Evolutionary conservation across 2,329 filamentous ascomycete species (phyloP), one percentile per base, ranked within the genome.

Genomic region (Exophiala spinifera): DNA sequence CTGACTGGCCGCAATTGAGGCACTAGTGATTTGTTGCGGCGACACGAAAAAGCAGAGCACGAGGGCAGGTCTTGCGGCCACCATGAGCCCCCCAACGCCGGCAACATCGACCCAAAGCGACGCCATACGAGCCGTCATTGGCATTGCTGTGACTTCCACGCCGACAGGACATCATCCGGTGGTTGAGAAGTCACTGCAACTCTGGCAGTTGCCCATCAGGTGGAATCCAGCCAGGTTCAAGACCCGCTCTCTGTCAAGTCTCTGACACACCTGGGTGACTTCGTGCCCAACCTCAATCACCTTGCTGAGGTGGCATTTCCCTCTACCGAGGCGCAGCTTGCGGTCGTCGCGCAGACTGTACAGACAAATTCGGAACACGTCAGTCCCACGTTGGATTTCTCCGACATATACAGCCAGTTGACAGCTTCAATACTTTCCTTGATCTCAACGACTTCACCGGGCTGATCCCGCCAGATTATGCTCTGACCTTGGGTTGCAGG

Each of bases 1-100:
- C n/a, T n/a, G n/a, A n/a, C 15, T 17, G 19, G 17, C 14, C 17
- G 21, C 19, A 17, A 36, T 10, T 17, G 17, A 1, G 17, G 7
- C n/a, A 14, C 3, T 36, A 49, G 47, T 8, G 47, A 49, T 49
- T 36, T 49, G 13, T 28, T 49, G 47, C 36, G 36, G n/a, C 36
- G 36, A n/a, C 36, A 39, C 36, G 36, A 39, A 39, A 39, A 39
- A 10, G 36, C 36, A 4, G 36, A 3, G 4, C 36, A 39, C 36
- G 36, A 39, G 14, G 36, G 36, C 5, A 39, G 36, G 11, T 39
- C 36, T 19, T 39, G 36, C 10, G 36, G 36, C 7, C 14, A 11
- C 14, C 17, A 39, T 19, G 36, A 15, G 36, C 11, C 36, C n/a
- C 4, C 13, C 36, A 19, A 39, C n/a, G 7, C 36, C 5, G 17